phyloP scores from a whole-genome alignment of 768 basidiomycete species.

The Termitomyces sp. region DNA sequence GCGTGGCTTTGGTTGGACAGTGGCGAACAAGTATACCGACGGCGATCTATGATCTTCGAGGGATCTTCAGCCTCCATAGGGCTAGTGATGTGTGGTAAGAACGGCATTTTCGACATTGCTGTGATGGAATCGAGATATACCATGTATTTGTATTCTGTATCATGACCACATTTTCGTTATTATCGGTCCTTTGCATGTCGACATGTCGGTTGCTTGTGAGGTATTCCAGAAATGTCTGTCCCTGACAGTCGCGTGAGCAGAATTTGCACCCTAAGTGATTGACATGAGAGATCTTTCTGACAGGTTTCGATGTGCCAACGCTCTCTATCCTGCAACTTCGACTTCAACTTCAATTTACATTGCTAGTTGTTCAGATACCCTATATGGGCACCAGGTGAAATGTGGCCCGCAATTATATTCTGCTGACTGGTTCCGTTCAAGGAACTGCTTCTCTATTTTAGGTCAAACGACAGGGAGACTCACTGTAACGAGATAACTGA shows the following conservation, averaged over 20 bases:
- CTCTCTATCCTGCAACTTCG: too few species aligned
- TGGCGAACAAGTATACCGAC: slow-evolving; percentile 37
- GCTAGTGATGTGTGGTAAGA: slow-evolving; percentile 13
- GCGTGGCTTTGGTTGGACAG: slow-evolving; percentile 45
- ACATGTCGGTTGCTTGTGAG: neutral
- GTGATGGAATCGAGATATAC: neutral
- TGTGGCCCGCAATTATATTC: neutral
- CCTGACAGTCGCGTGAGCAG: slow-evolving; percentile 2
- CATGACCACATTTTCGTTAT: neutral
- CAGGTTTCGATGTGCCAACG: neutral
- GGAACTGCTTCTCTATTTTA: neutral
- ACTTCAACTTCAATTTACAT: neutral
- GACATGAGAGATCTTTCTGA: neutral
- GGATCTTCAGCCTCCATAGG: slow-evolving; percentile 57
- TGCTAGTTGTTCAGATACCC: neutral
- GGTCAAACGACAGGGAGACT: neutral
- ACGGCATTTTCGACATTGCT: neutral
- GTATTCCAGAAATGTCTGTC: neutral
- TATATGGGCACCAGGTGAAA: neutral
- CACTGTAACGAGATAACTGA: neutral
- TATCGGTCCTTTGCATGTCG: neutral
- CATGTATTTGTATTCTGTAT: neutral
- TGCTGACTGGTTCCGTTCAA: neutral
- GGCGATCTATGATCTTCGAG: slow-evolving; percentile 32
- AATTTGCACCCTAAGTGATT: neutral